Conservation (phyloP, 176 grass and related monocot species). For the Typha latifolia region DNA sequence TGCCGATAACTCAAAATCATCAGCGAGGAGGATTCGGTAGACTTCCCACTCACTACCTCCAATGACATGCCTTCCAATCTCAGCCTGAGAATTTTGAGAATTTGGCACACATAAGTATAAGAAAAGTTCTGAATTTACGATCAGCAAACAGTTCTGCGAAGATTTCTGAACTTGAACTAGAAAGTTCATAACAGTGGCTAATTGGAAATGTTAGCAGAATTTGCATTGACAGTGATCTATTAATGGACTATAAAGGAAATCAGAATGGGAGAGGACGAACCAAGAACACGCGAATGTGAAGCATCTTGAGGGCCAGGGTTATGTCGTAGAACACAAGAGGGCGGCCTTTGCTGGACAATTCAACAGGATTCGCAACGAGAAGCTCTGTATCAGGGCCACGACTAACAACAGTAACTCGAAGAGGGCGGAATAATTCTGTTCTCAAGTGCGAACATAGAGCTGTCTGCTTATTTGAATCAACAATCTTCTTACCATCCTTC, state of each 20-base stretch:
- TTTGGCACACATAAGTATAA: background rate
- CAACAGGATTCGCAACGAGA: slow-evolving; percentile 8
- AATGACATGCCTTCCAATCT: slow-evolving; percentile 18
- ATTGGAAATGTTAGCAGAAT: no score
- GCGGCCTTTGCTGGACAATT: slow-evolving; percentile 15
- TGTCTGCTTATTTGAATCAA: background rate
- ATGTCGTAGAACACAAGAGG: slow-evolving; percentile 23
- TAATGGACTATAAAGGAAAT: background rate
- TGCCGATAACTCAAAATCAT: slow-evolving; percentile 9
- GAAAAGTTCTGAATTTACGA: background rate
- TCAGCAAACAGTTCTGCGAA: no score
- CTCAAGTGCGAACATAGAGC: slow-evolving; percentile 4
- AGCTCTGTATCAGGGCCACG: slow-evolving; percentile 15
- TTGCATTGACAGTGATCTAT: no score
- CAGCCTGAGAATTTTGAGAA: slow-evolving; percentile 11
- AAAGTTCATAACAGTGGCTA: background rate
- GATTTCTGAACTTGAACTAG: background rate
- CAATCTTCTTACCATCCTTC: slow-evolving; percentile 18
- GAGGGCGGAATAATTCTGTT: slow-evolving; percentile 3
- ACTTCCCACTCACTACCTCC: slow-evolving; percentile 25
- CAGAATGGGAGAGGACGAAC: background rate
- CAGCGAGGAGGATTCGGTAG: slow-evolving; percentile 11
- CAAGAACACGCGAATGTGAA: slow-evolving; percentile 1
- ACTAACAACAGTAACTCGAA: slow-evolving; percentile 3
- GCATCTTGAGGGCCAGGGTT: slow-evolving; percentile 17